phyloP scores from a whole-genome alignment of 129 eudicot species.

The Lactuca saligna region DNA sequence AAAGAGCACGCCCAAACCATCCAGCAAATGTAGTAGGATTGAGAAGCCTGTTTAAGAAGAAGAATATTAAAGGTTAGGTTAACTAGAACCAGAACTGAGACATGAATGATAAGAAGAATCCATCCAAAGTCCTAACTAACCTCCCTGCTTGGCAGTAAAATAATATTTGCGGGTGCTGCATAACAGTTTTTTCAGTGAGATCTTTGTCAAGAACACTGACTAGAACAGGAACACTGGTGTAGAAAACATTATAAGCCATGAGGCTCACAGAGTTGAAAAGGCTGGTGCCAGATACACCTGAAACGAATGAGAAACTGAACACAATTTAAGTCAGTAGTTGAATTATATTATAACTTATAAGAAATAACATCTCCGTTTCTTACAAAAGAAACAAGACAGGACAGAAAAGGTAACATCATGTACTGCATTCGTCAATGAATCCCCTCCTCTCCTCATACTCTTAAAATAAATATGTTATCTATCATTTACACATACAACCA shows the following conservation, averaged over 20 bases:
- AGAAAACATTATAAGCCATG: slow-evolving; percentile 97
- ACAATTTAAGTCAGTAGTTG: slow-evolving; percentile 33
- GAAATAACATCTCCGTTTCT: too few relatives aligned
- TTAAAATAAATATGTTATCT: too few relatives aligned
- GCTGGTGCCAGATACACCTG: slow-evolving; percentile 97
- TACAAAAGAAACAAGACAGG: too few relatives aligned
- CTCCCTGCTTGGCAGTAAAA: slow-evolving; percentile 98
- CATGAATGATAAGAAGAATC: not conserved
- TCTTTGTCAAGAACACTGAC: slow-evolving; percentile 97
- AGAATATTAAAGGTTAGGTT: not conserved
- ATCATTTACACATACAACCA: too few relatives aligned
- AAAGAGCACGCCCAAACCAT: slow-evolving; percentile 98
- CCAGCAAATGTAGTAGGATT: slow-evolving; percentile 99
- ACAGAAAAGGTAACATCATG: too few relatives aligned
- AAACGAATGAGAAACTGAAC: slow-evolving; percentile 88
- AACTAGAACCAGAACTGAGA: too few relatives aligned
- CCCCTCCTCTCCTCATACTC: too few relatives aligned
- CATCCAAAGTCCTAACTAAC: slow-evolving; percentile 22
- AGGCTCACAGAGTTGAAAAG: slow-evolving; percentile 98
- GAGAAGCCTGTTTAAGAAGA: slow-evolving; percentile 65
- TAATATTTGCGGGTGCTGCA: slow-evolving; percentile 97
- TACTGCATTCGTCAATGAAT: too few relatives aligned
- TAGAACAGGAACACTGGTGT: slow-evolving; percentile 91
- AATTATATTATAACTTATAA: too few relatives aligned
- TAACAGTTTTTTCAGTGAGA: slow-evolving; percentile 86